Evolutionary conservation across 2,329 filamentous ascomycete species (phyloP), one percentile per base, ranked within the genome.

Genomic region (Fusarium sarcochroum): DNA sequence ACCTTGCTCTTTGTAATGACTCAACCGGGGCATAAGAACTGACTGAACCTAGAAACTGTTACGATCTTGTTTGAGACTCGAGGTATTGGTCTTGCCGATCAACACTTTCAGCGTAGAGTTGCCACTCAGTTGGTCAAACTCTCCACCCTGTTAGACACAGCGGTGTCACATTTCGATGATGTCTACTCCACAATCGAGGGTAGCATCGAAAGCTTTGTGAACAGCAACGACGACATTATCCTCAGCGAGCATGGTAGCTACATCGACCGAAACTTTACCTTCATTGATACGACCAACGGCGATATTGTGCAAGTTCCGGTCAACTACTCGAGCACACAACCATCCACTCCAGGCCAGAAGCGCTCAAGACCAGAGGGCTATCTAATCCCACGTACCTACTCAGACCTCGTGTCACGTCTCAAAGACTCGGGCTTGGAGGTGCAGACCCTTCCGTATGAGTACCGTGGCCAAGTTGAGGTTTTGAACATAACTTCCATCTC

Each of bases 241-340:
- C 46, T 49, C 20, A 49, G 20, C 20, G 32, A 38, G 15, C n/a
- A 38, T 5, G 34, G 46, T 11, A 37, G 7, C 15, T n/a, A 25
- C 4, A 49, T 38, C 15, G 13, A 38, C 20, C 34, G 32, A 21
- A 49, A 21, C 8, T 49, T 49, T 23, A 49, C 46, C 15, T 49
- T 49, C 7, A 49, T 49, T 10, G 32, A 49, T 11, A 49, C 46
- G 1, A 49, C 46, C 7, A 49, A 37, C 32, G 46, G 46, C 32
- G 23, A 25, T n/a, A 25, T 38, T 9, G 46, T 49, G 17, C 46
- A 49, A 9, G 30, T 38, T 10, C 46, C 46, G 4, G 46, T 49
- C 46, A 49, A 49, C 32, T 49, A 49, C 20, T 49, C 46, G 6
- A 49, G 46, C 14, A 49, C 46, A 15, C 32, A 49, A 5, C 46